Evolutionary conservation across 1,284 basidiomycete genomes (phyloP).

Genomic region (Leccinum pachyderme): DNA sequence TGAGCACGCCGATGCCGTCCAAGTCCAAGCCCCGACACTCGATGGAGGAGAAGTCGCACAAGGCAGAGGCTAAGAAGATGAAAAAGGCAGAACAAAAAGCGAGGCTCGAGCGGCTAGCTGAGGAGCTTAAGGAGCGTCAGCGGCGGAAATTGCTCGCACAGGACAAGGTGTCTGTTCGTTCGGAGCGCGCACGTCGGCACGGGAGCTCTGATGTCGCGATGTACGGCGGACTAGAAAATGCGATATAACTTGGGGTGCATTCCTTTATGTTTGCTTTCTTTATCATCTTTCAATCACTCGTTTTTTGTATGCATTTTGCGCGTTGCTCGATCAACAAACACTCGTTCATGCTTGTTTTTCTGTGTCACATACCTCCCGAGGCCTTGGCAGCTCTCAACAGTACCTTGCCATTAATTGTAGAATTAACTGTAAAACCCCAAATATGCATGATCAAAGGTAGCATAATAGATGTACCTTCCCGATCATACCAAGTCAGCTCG

Average conservation of each 20-base stretch:
- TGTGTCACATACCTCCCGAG: slow-evolving; percentile 4
- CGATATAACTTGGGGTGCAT: slow-evolving; percentile 15
- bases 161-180: slow-evolving; percentile 33
- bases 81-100: slow-evolving; percentile 46
- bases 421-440: slow-evolving; percentile 30
- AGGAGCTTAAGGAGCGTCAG: slow-evolving; percentile 39
- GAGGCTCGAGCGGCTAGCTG: slow-evolving; percentile 41
- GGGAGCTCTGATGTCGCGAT: slow-evolving; percentile 32
- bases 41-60: slow-evolving; percentile 37
- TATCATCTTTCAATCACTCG: not conserved
- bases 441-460: slow-evolving; percentile 9
- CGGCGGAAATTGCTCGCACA: slow-evolving; percentile 28
- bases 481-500: slow-evolving; percentile 1
- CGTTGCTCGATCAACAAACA: slow-evolving; percentile 16
- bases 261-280: not conserved
- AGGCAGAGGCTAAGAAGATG: slow-evolving; percentile 44
- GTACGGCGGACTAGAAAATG: slow-evolving; percentile 33
- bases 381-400: slow-evolving; percentile 9
- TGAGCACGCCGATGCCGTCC: slow-evolving; percentile 7
- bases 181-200: slow-evolving; percentile 21
- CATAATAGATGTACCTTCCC: slow-evolving; percentile 10
- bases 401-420: slow-evolving; percentile 31
- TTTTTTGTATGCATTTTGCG: not conserved
- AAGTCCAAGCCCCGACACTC: slow-evolving; percentile 20
- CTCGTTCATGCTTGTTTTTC: slow-evolving; percentile 11